Evolutionary conservation across 2,329 filamentous ascomycete genomes (phyloP).

Genomic region (Colletotrichum sp.): DNA sequence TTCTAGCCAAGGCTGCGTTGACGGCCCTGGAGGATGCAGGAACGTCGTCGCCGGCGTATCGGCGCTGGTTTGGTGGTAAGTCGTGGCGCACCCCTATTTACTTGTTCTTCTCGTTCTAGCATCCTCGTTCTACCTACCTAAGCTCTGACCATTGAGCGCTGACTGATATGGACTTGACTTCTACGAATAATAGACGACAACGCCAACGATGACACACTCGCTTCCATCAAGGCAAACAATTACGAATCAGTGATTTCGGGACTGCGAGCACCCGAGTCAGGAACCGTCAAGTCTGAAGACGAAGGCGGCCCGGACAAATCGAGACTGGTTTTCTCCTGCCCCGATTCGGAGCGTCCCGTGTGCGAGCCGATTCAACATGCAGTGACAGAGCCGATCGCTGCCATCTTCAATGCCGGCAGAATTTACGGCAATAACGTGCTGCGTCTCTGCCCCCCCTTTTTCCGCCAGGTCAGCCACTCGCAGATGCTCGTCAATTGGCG

Average conservation of each 20-base stretch:
- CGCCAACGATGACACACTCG: fast-evolving
- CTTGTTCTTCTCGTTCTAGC: no score
- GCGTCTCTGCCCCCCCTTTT: not conserved
- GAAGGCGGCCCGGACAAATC: not conserved
- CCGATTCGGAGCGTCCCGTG: not conserved
- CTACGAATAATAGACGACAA: no score
- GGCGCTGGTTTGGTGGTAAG: not conserved
- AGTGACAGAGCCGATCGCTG: not conserved
- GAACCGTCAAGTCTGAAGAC: not conserved
- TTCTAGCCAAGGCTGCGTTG: not conserved
- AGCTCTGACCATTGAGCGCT: fast-evolving
- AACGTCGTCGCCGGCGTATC: not conserved
- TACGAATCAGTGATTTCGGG: not conserved
- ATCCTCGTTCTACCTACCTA: no score
- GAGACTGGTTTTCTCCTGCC: not conserved
- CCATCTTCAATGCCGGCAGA: not conserved
- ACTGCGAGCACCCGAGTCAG: not conserved
- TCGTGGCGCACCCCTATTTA: no score
- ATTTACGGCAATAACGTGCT: not conserved
- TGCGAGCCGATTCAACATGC: not conserved
- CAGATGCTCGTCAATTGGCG: not conserved
- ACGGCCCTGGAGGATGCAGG: not conserved
- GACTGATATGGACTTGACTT: no score
- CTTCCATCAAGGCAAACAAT: not conserved
- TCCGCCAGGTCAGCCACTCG: not conserved